Percentiles rank a stretch among this genome's conserved stretches.
Evolutionary conservation across 768 basidiomycete species (phyloP).

Genomic region (Tulasnella calospora): DNA sequence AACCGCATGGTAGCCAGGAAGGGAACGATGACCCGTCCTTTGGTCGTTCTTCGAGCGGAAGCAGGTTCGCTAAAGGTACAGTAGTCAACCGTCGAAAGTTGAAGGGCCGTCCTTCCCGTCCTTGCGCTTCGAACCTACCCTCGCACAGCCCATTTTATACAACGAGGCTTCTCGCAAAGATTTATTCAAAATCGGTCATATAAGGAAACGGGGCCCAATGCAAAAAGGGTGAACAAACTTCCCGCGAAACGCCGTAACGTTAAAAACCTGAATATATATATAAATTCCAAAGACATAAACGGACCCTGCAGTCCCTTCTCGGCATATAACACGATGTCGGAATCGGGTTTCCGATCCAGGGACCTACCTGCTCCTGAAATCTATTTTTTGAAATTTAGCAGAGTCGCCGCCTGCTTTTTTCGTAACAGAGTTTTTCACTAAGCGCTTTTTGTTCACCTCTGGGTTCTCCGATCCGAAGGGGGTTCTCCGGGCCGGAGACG

Average conservation of each 20-base stretch:
- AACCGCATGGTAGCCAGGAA: background rate
- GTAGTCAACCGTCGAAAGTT: background rate
- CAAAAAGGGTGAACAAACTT: background rate
- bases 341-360: background rate
- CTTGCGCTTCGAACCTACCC: background rate
- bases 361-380: background rate
- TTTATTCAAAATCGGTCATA: too few relatives aligned
- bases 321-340: background rate
- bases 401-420: background rate
- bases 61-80: background rate
- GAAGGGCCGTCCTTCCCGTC: background rate
- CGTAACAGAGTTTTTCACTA: background rate
- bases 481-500: background rate
- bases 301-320: background rate
- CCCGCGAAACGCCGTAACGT: background rate
- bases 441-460: slow-evolving; percentile 7
- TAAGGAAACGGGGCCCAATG: too few relatives aligned
- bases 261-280: background rate
- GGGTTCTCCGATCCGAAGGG: background rate
- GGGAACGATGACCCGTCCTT: background rate
- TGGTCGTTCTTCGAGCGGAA: background rate
- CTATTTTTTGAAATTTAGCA: background rate
- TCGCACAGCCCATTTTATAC: background rate
- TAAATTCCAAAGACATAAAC: too few relatives aligned
- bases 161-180: background rate